Conservation (phyloP, 2,329 filamentous ascomycete species). For the Pestalotiopsis sp. region DNA sequence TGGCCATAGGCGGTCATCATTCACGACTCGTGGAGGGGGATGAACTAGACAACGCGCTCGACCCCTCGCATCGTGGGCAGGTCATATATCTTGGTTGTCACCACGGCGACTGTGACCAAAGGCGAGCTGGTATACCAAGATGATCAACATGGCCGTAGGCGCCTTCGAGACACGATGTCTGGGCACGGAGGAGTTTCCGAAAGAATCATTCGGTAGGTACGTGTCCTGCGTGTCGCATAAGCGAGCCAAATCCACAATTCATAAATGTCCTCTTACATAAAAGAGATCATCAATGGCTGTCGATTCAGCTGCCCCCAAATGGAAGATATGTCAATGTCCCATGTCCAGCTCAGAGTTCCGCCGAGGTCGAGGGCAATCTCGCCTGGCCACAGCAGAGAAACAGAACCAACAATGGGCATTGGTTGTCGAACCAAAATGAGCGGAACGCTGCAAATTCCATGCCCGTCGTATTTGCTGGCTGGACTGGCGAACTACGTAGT, state of each 20-base stretch:
- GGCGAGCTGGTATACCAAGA: background rate
- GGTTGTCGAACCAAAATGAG: conserved; percentile 6
- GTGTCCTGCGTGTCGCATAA: background rate
- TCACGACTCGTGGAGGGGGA: conserved; percentile 1
- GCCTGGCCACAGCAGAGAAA: background rate
- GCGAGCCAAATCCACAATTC: background rate
- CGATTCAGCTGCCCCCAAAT: background rate
- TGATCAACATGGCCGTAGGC: background rate
- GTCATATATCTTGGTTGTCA: background rate
- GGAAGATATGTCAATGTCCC: background rate
- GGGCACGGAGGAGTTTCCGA: background rate
- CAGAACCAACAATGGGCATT: background rate
- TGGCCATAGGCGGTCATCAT: background rate
- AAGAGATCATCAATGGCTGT: background rate
- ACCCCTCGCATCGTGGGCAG: background rate
- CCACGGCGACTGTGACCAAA: background rate
- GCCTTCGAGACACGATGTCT: background rate
- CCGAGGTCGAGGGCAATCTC: conserved; percentile 4
- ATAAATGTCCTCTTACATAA: background rate
- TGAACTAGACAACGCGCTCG: background rate
- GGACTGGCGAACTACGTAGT: background rate
- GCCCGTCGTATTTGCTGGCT: conserved; percentile 6
- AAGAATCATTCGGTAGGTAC: background rate
- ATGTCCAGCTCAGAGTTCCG: background rate
- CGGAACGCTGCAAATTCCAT: conserved; percentile 1